Percentiles rank a stretch among this genome's conserved stretches.
These are phyloP conservation scores for Lodderomyces elongisporus DNA, from an alignment of 1,139 yeast genomes.

Conservation along the genomic window DNA sequence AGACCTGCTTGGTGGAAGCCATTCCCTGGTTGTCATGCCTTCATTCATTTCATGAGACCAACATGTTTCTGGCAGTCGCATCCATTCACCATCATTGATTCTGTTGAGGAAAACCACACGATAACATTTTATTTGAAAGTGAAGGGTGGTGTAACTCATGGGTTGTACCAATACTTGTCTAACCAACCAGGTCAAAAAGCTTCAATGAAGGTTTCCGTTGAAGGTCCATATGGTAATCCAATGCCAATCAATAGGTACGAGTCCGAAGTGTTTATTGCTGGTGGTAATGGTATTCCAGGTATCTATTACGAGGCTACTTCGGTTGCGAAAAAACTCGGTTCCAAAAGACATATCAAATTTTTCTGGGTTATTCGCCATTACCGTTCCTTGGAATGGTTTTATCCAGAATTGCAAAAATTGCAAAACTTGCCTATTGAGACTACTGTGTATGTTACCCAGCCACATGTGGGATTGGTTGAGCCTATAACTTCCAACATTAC, in stretches of 20 bases:
- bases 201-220: slow-evolving; percentile 28
- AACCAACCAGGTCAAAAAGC: slow-evolving; percentile 43
- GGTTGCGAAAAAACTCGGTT: slow-evolving; percentile 17
- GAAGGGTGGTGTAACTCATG: slow-evolving; percentile 42
- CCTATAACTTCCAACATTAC: slow-evolving; percentile 11
- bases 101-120: slow-evolving; percentile 24
- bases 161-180: slow-evolving; percentile 38
- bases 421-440: slow-evolving; percentile 18
- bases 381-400: slow-evolving; percentile 49
- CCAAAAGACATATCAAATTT: slow-evolving; percentile 18
- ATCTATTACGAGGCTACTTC: slow-evolving; percentile 29
- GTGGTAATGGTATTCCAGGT: slow-evolving; percentile 74
- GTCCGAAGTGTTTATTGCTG: slow-evolving; percentile 50
- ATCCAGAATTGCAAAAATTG: slow-evolving; percentile 33
- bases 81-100: slow-evolving; percentile 48
- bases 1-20: slow-evolving; percentile 37
- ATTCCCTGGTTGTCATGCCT: slow-evolving; percentile 38
- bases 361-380: slow-evolving; percentile 37
- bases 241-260: slow-evolving; percentile 44
- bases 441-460: slow-evolving; percentile 35
- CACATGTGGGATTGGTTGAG: slow-evolving; percentile 14
- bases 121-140: slow-evolving; percentile 36
- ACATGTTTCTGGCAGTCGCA: slow-evolving; percentile 54
- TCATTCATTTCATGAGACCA: slow-evolving; percentile 34
- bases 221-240: slow-evolving; percentile 40